Conservation (phyloP, 768 basidiomycete genomes). For the Boletus eberwhitei region DNA sequence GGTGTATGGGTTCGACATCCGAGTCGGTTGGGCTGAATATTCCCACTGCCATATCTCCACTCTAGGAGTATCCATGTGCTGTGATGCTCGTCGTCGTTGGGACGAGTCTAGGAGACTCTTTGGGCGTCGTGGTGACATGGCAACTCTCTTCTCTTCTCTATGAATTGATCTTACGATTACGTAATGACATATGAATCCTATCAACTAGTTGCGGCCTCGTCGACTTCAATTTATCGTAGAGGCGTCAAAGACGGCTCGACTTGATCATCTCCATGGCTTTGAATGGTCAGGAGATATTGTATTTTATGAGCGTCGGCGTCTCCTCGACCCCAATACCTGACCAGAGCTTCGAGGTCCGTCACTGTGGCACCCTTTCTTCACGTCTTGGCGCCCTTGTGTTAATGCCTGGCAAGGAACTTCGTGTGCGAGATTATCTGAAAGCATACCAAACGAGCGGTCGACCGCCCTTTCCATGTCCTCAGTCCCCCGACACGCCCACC, state of each 20-base stretch:
- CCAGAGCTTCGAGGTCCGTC: conserved; percentile 29
- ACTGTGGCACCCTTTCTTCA: accelerated
- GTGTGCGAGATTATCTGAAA: conserved; percentile 51
- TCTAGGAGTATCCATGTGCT: neutral
- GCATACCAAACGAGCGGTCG: conserved; percentile 45
- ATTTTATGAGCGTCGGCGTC: conserved; percentile 30
- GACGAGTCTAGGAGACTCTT: neutral
- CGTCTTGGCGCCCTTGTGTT: neutral
- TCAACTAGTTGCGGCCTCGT: neutral
- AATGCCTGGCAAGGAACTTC: conserved; percentile 43
- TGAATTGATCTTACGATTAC: conserved; percentile 2
- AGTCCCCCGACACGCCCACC: conserved; percentile 41
- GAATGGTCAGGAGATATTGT: conserved; percentile 15
- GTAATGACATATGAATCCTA: conserved; percentile 4
- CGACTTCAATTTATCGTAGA: neutral
- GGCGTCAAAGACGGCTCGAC: neutral
- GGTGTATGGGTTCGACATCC: too few relatives aligned
- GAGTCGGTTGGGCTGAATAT: too few relatives aligned
- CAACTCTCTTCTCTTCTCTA: neutral
- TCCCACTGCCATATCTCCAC: neutral
- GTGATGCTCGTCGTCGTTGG: neutral
- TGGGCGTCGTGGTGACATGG: neutral
- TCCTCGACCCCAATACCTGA: conserved; percentile 13
- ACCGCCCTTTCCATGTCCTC: conserved; percentile 48
- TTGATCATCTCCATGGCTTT: conserved; percentile 6